Percentiles rank a stretch among this genome's conserved stretches.
These are phyloP conservation scores for Apiospora rasikravindrae DNA, from an alignment of 2,329 filamentous ascomycete genomes.

Conservation along the genomic window DNA sequence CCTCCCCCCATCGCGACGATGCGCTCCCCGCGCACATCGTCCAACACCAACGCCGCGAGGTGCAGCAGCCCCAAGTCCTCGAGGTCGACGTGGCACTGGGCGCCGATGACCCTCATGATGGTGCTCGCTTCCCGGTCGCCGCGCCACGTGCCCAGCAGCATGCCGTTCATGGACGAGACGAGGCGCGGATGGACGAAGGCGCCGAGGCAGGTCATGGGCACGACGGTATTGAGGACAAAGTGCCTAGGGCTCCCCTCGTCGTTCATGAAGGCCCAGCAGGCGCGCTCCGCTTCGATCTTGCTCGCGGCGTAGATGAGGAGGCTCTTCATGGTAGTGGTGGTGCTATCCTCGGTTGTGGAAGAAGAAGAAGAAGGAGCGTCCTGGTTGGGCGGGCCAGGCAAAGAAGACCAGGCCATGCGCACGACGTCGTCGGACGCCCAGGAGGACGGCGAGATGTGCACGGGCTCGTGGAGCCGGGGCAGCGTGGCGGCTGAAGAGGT, in stretches of 20 bases:
- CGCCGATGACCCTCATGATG: not conserved
- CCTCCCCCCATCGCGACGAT: not conserved
- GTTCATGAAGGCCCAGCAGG: not conserved
- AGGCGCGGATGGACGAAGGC: not conserved
- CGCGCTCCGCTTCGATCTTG: conserved; percentile 1
- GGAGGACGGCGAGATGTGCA: not conserved
- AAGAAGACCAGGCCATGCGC: not conserved
- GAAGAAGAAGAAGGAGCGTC: not conserved
- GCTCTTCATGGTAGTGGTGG: not conserved
- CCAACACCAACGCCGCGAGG: not conserved
- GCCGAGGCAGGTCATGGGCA: not conserved
- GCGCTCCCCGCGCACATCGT: not conserved
- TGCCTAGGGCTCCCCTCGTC: not conserved
- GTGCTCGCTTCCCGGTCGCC: not conserved
- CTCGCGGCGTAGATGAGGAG: not conserved
- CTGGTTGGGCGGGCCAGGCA: not conserved
- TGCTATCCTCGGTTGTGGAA: not conserved
- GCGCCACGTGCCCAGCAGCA: not conserved
- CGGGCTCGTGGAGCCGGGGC: not conserved
- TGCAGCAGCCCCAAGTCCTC: not conserved
- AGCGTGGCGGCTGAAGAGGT: not conserved
- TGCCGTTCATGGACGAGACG: conserved; percentile 1
- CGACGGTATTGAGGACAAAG: conserved; percentile 2
- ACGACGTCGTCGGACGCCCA: not conserved
- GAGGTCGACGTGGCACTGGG: not conserved